Evolutionary conservation across 2,329 filamentous ascomycete species (phyloP), one percentile per base, ranked within the genome.

Genomic region (Samsoniella hepiali): DNA sequence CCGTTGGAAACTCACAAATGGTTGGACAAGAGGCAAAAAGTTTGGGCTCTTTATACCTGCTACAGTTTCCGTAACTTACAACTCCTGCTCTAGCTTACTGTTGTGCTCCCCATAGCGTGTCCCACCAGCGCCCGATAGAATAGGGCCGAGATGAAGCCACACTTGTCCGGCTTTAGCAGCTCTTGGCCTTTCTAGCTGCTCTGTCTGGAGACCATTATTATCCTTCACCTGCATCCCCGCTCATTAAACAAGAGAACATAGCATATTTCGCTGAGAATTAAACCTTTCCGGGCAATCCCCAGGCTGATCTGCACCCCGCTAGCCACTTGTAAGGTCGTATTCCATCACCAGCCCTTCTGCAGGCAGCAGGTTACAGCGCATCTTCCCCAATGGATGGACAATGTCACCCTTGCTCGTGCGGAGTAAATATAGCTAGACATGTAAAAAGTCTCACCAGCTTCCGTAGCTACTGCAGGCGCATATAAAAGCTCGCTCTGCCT

Each of bases 81-180:
- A 17, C 22, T 7, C 5, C 9, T 27, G 10, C 34, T 42, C 42
- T 9, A 57, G 27, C 27, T 45, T 34, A 22, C 27, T 45, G n/a
- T 3, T 11, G 40, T 15, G 27, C 7, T 22, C 50, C 44, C 57
- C 44, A 31, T 34, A 40, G 32, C 17, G n/a, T 38, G 45, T 45
- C 57, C 22, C 22, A 51, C 57, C 22, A n/a, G 31, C 42, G 58
- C 2, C 29, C 58, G 49, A 45, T 54, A 13, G 8, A 57, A 50
- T 56, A 62, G 42, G 42, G 60, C 60, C 60, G 60, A 57, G 60
- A 56, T 38, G 60, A 44, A 56, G 51, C 34, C 51, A 62, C 50
- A 31, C 58, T 49, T 47, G 53, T 42, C 42, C 42, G 44, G 40
- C 27, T n/a, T 40, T 57, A 56, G 31, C 32, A 55, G 29, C 31